Conservation (phyloP, 1,284 basidiomycete genomes). For the Cryptococcus neoformans region DNA sequence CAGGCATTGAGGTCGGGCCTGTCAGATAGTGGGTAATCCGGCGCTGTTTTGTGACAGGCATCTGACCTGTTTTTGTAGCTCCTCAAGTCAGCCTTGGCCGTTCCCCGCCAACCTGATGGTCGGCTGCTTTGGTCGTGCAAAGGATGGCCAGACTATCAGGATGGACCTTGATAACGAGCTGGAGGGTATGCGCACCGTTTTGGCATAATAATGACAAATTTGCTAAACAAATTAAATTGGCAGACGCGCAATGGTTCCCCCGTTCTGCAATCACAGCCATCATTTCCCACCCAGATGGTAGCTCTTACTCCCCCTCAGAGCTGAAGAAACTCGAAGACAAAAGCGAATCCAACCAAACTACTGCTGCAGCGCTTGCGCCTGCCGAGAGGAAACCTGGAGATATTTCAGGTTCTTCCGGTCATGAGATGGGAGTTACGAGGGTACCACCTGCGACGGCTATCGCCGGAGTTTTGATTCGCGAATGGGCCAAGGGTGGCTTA, state of each 20-base stretch:
- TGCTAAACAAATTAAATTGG: too few relatives aligned
- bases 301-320: constrained; percentile 59
- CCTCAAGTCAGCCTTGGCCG: constrained; percentile 57
- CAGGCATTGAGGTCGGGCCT: constrained; percentile 79
- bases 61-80: constrained; percentile 19
- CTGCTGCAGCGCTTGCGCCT: constrained; percentile 36
- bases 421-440: constrained; percentile 55
- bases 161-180: constrained; percentile 94
- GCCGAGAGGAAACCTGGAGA: constrained; percentile 38
- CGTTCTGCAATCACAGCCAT: constrained; percentile 64
- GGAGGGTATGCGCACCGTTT: constrained; percentile 57
- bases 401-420: constrained; percentile 4
- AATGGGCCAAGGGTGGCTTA: constrained; percentile 59
- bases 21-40: constrained; percentile 62
- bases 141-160: constrained; percentile 71
- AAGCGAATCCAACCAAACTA: constrained; percentile 21
- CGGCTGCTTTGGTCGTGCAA: constrained; percentile 70
- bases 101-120: constrained; percentile 89
- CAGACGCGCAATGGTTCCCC: constrained; percentile 86
- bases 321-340: constrained; percentile 55
- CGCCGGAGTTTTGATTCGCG: constrained; percentile 64
- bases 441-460: constrained; percentile 68
- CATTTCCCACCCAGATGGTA: constrained; percentile 59
- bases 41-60: too few relatives aligned
- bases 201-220: too few relatives aligned